Conservation (phyloP, 148 eudicot species). For the Chenopodium album region DNA sequence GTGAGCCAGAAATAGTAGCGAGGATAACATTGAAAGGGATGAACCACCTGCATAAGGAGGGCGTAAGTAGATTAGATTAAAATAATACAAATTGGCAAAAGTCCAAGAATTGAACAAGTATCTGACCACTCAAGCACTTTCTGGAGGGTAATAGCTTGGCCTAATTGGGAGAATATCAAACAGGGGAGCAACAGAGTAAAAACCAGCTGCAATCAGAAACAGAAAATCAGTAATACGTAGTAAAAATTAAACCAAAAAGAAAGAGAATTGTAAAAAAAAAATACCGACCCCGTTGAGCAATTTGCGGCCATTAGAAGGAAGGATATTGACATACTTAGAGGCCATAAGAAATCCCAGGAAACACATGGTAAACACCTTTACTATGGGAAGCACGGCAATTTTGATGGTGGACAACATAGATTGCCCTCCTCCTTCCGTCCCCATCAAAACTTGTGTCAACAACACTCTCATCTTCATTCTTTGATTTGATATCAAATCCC, state of each 20-base stretch:
- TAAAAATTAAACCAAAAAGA: background rate
- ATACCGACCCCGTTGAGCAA: conserved; percentile 80
- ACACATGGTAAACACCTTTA: conserved; percentile 89
- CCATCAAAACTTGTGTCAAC: conserved; percentile 38
- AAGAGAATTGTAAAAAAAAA: background rate
- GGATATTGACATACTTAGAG: conserved; percentile 70
- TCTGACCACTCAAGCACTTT: conserved; percentile 81
- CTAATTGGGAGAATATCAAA: conserved; percentile 90
- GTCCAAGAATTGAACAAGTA: background rate
- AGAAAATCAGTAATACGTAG: background rate
- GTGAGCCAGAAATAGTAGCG: conserved; percentile 72
- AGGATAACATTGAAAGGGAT: conserved; percentile 85
- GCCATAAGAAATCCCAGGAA: conserved; percentile 93
- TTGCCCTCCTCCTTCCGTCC: conserved; percentile 49
- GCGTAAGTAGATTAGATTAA: conserved; percentile 19
- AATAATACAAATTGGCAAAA: background rate
- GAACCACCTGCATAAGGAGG: too few species aligned
- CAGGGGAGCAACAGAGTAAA: conserved; percentile 94
- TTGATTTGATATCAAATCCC: too few species aligned
- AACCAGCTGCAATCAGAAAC: conserved; percentile 62
- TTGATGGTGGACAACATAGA: conserved; percentile 64
- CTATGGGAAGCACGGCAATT: conserved; percentile 90
- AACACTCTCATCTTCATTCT: too few species aligned
- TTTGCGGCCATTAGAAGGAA: conserved; percentile 80
- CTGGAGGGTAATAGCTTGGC: conserved; percentile 75